Percentiles rank a stretch among this genome's conserved stretches.
Evolutionary conservation across 2,329 filamentous ascomycete genomes (phyloP).

Genomic region (Bipolaris oryzae): DNA sequence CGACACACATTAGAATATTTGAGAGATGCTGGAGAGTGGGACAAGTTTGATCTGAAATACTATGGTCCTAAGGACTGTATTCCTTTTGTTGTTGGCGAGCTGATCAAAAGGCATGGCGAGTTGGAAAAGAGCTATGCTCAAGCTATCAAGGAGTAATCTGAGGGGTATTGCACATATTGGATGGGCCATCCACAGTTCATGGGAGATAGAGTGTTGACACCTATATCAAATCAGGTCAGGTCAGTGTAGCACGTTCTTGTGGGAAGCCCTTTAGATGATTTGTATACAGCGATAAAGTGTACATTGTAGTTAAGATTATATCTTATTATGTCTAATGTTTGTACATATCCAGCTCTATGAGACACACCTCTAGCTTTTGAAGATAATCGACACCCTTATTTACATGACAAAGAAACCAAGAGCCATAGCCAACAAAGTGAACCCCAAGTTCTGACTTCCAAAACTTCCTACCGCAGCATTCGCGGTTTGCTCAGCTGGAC

Average conservation of each 20-base stretch:
- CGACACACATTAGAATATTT: conserved; percentile 56
- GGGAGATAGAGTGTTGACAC: not conserved
- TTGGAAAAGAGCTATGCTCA: conserved; percentile 30
- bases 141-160: conserved; percentile 22
- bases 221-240: not conserved
- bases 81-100: conserved; percentile 47
- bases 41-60: conserved; percentile 54
- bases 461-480: conserved; percentile 16
- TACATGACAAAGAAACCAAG: conserved; percentile 11
- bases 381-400: not conserved
- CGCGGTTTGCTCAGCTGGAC: conserved; percentile 16
- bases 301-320: not conserved
- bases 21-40: conserved; percentile 56
- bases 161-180: not conserved
- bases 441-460: not conserved
- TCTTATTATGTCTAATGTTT: not conserved
- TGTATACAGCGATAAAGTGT: not conserved
- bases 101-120: conserved; percentile 39
- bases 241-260: not conserved
- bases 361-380: not conserved
- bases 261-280: not conserved
- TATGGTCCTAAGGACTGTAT: conserved; percentile 36
- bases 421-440: not conserved
- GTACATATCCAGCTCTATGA: not conserved
- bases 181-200: not conserved